A percentile compares a stretch with the other conserved stretches of the same genome.
phyloP scores from a whole-genome alignment of 192 early-diverging fungal species.

The Mortierella claussenii region DNA sequence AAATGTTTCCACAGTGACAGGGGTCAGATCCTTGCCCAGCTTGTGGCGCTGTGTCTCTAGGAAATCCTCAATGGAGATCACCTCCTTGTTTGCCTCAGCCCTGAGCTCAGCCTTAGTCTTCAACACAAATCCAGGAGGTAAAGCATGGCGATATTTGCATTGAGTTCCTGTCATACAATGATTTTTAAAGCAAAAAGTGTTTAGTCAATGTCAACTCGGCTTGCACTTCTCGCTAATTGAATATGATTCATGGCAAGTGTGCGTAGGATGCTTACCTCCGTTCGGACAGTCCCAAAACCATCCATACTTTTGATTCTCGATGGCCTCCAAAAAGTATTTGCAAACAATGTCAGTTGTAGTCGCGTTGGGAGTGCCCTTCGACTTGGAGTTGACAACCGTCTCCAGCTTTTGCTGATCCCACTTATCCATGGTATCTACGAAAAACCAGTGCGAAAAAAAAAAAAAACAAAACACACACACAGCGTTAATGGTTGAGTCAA shows the following conservation, averaged over 20 bases:
- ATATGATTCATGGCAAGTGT: not conserved
- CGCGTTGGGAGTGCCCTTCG: conserved; percentile 80
- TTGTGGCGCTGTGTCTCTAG: conserved; percentile 98
- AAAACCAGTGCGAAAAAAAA: conserved; percentile 2
- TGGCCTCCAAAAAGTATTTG: conserved; percentile 97
- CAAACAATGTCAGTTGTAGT: conserved; percentile 98
- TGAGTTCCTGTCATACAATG: conserved; percentile 56
- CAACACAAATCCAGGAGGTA: conserved; percentile 95
- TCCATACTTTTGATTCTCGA: conserved; percentile 94
- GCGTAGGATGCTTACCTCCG: conserved; percentile 67
- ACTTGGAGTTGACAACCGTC: conserved; percentile 78
- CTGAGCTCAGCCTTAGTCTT: conserved; percentile 91
- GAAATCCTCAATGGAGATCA: conserved; percentile 97
- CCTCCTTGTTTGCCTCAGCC: conserved; percentile 74
- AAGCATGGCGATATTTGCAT: conserved; percentile 97
- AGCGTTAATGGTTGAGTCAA: too few relatives aligned
- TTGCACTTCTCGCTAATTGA: not conserved
- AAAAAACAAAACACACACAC: not conserved
- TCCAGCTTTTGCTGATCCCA: conserved; percentile 96
- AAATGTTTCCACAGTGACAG: conserved; percentile 94
- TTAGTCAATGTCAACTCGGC: not conserved
- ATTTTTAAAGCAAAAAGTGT: not conserved
- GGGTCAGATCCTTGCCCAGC: conserved; percentile 90
- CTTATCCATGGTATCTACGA: conserved; percentile 89
- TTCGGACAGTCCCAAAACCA: conserved; percentile 99